Evolutionary conservation across 1,139 yeast species (phyloP).

Genomic region (Pichia sp.): DNA sequence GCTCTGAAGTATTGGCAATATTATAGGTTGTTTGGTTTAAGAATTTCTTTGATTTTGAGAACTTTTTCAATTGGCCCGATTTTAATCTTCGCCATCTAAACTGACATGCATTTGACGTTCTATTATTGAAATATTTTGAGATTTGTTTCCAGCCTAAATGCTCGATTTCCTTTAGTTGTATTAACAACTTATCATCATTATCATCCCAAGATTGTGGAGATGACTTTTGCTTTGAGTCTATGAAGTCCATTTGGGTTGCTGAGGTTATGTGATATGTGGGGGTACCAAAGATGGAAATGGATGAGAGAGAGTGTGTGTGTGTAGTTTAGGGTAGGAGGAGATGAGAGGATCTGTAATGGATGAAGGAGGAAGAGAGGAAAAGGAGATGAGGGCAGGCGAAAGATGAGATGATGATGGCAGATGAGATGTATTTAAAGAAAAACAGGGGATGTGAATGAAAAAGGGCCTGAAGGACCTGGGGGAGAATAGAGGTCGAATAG

Average conservation of each 20-base stretch:
- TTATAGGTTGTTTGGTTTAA: not conserved
- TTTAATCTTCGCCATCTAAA: conserved; percentile 75
- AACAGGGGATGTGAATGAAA: too few species aligned
- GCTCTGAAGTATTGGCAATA: not conserved
- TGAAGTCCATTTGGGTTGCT: not conserved
- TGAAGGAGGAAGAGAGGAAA: not conserved
- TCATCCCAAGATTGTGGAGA: conserved; percentile 79
- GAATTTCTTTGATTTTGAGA: conserved; percentile 2
- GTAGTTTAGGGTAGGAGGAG: too few species aligned
- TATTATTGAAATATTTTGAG: conserved; percentile 61
- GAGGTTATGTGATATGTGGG: too few species aligned
- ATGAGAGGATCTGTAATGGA: not conserved
- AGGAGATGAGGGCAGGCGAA: too few species aligned
- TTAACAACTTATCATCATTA: conserved; percentile 64
- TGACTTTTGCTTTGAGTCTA: conserved; percentile 22
- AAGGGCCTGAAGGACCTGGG: too few species aligned
- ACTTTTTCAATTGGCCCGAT: conserved; percentile 39
- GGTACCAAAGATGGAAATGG: too few species aligned
- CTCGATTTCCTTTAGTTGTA: conserved; percentile 69
- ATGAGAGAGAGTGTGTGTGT: too few species aligned
- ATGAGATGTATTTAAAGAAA: too few species aligned
- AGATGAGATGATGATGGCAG: too few species aligned
- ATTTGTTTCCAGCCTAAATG: conserved; percentile 84
- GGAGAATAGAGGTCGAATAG: too few species aligned
- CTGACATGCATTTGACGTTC: conserved; percentile 85